These are phyloP conservation scores for Solanum chaucha DNA, from an alignment of 257 asterid genomes.

Conservation along the genomic window DNA sequence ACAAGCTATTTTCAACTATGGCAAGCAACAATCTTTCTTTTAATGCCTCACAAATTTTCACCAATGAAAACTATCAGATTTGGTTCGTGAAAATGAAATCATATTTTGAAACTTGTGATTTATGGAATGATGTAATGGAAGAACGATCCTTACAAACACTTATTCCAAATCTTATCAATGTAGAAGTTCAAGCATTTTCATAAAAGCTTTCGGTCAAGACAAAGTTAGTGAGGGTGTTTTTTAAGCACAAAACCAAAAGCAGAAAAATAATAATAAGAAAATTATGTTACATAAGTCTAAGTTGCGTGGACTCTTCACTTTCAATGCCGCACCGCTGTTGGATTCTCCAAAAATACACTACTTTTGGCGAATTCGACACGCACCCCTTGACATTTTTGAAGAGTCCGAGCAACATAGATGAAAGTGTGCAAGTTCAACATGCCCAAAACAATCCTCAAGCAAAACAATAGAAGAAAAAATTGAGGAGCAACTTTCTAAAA, in stretches of 20 bases:
- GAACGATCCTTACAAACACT: neutral
- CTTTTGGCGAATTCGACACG: no score
- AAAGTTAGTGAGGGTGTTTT: neutral
- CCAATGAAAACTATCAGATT: neutral
- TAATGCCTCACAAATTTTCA: neutral
- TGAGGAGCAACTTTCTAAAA: neutral
- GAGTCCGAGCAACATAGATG: no score
- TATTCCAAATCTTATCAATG: neutral
- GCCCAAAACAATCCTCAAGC: neutral
- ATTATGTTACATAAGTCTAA: neutral
- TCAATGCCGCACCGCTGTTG: no score
- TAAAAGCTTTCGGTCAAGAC: neutral
- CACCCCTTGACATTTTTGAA: no score
- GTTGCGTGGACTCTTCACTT: no score
- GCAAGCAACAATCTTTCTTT: neutral
- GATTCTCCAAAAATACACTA: no score
- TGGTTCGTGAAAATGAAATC: neutral
- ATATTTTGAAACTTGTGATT: neutral
- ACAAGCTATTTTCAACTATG: neutral
- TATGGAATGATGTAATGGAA: neutral
- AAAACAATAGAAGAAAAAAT: no score
- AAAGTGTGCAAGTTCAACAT: neutral
- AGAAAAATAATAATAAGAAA: neutral
- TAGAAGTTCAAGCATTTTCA: neutral
- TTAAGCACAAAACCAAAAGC: neutral